Percentiles rank a stretch among this genome's conserved stretches.
These are phyloP conservation scores for Solioccasus polychromus DNA, from an alignment of 768 basidiomycete species.

Conservation along the genomic window DNA sequence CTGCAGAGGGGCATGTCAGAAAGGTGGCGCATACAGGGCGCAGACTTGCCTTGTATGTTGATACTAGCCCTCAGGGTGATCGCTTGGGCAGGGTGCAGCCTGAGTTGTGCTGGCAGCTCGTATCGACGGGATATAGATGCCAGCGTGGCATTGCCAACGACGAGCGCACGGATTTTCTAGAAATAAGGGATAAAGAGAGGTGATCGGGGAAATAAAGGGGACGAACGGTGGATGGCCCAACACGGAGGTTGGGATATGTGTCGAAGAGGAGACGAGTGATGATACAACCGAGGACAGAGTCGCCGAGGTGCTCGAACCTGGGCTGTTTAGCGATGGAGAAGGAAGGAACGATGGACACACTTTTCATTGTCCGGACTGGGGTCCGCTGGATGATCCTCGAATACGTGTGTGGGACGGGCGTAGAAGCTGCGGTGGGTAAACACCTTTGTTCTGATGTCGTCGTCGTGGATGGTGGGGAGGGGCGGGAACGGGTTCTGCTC, in stretches of 20 bases:
- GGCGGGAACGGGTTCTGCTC: constrained; percentile 42
- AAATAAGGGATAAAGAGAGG: background rate
- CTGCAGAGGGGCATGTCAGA: constrained; percentile 34
- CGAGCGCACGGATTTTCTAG: constrained; percentile 75
- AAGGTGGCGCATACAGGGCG: background rate
- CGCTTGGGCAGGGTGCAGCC: constrained; percentile 69
- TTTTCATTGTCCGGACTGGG: constrained; percentile 81
- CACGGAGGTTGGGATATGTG: constrained; percentile 65
- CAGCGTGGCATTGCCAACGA: constrained; percentile 72
- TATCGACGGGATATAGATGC: constrained; percentile 70
- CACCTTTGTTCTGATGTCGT: constrained; percentile 48
- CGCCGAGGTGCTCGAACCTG: constrained; percentile 77
- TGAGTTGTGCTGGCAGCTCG: constrained; percentile 57
- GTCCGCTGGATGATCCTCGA: constrained; percentile 71
- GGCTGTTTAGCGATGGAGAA: background rate
- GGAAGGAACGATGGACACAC: constrained; percentile 36
- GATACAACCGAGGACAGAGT: constrained; percentile 65
- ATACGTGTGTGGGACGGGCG: constrained; percentile 69
- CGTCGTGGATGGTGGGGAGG: constrained; percentile 53
- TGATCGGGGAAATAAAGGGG: background rate
- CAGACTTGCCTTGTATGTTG: constrained; percentile 64
- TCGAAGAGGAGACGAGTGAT: constrained; percentile 65
- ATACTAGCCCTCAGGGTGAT: constrained; percentile 66
- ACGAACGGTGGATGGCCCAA: constrained; percentile 69
- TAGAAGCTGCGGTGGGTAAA: constrained; percentile 76